These are phyloP conservation scores for Arachis stenosperma DNA, from an alignment of 306 rosid species.

Conservation along the genomic window DNA sequence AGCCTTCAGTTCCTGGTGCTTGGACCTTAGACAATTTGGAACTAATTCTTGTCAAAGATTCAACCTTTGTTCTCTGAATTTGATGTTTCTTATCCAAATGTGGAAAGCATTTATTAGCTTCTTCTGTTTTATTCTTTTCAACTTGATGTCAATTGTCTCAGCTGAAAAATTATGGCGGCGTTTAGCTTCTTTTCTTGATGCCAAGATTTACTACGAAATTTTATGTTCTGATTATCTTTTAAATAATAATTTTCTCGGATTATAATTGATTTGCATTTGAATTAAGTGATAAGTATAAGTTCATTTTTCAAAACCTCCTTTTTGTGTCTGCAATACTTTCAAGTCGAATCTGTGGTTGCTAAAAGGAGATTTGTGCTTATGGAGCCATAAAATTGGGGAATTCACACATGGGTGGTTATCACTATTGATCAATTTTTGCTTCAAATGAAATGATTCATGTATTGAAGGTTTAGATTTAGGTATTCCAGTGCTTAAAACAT, in stretches of 20 bases:
- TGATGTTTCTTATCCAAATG: slow-evolving; percentile 7
- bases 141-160: slow-evolving; percentile 3
- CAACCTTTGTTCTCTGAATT: slow-evolving; percentile 22
- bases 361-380: slow-evolving; percentile 5
- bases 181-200: slow-evolving; percentile 15
- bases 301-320: neutral
- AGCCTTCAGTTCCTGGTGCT: slow-evolving; percentile 25
- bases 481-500: neutral
- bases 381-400: slow-evolving; percentile 12
- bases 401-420: neutral
- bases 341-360: neutral
- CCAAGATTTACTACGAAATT: neutral
- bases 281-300: neutral
- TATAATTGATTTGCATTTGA: slow-evolving; percentile 21
- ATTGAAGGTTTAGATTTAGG: neutral
- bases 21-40: slow-evolving; percentile 22
- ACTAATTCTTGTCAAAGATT: slow-evolving; percentile 24
- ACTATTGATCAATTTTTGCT: slow-evolving; percentile 13
- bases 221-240: slow-evolving; percentile 4
- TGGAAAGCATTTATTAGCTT: slow-evolving; percentile 12
- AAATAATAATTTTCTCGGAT: neutral
- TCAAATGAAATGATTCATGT: slow-evolving; percentile 11
- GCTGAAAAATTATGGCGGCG: neutral
- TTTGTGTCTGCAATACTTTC: slow-evolving; percentile 13
- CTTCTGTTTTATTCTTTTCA: slow-evolving; percentile 1